phyloP scores from a whole-genome alignment of 192 early-diverging fungal genomes.

The Gigaspora rosea region DNA sequence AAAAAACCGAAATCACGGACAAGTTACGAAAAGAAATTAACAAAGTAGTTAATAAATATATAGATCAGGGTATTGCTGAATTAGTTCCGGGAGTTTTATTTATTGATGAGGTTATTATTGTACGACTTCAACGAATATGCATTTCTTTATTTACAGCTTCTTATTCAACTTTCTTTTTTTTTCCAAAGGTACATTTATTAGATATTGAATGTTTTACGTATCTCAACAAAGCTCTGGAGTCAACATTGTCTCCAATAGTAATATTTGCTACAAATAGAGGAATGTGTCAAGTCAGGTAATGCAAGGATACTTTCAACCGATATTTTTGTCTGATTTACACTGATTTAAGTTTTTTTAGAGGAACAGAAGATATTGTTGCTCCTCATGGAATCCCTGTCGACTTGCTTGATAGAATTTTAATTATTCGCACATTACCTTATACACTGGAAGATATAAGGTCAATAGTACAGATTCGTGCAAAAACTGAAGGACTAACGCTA shows the following conservation, averaged over 20 bases:
- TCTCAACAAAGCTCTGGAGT: constrained; percentile 96
- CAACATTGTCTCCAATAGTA: constrained; percentile 93
- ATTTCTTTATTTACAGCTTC: background rate
- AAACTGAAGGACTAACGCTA: constrained; percentile 82
- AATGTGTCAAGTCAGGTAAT: constrained; percentile 73
- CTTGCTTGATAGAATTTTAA: constrained; percentile 92
- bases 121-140: background rate
- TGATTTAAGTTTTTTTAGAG: constrained; percentile 43
- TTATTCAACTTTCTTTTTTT: background rate
- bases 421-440: constrained; percentile 95
- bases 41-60: constrained; percentile 98
- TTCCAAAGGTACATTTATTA: constrained; percentile 89
- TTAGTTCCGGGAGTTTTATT: constrained; percentile 97
- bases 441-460: constrained; percentile 85
- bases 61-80: constrained; percentile 97
- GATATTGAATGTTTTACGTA: constrained; percentile 99
- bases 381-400: constrained; percentile 97
- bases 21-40: constrained; percentile 98
- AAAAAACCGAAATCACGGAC: constrained; percentile 99
- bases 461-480: constrained; percentile 92
- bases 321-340: background rate
- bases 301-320: background rate
- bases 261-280: constrained; percentile 98
- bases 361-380: constrained; percentile 74
- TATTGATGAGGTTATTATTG: constrained; percentile 81